A percentile compares a stretch with the other conserved stretches of the same genome.
These are phyloP conservation scores for Stygiomarasmius scandens DNA, from an alignment of 1,284 basidiomycete species.

Conservation along the genomic window DNA sequence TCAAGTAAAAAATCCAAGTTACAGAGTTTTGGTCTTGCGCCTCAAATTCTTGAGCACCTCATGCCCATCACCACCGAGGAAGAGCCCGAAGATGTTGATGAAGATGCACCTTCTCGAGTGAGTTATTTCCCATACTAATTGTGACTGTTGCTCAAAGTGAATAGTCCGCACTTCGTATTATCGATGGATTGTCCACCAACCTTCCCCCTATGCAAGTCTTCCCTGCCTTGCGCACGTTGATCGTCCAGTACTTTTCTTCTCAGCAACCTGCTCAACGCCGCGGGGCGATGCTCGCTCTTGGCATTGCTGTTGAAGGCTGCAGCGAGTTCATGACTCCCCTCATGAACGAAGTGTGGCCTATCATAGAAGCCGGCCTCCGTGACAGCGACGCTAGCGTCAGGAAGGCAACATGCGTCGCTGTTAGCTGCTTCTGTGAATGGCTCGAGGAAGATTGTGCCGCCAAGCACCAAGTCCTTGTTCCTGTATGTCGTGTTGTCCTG, in stretches of 20 bases:
- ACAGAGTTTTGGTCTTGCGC: conserved; percentile 84
- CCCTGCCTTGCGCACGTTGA: conserved; percentile 85
- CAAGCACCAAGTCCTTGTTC: conserved; percentile 86
- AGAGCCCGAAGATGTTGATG: conserved; percentile 78
- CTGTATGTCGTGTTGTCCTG: conserved; percentile 52
- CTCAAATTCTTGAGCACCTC: conserved; percentile 87
- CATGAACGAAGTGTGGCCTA: conserved; percentile 92
- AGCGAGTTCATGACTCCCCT: conserved; percentile 97
- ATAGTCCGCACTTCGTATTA: conserved; percentile 90
- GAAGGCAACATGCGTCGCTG: conserved; percentile 93
- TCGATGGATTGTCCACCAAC: conserved; percentile 92
- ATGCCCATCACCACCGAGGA: conserved; percentile 95
- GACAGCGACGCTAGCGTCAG: conserved; percentile 87
- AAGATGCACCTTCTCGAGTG: conserved; percentile 90
- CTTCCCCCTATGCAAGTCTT: conserved; percentile 97
- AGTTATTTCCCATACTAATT: conserved; percentile 28
- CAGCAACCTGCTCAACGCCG: conserved; percentile 82
- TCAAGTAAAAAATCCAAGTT: conserved; percentile 92
- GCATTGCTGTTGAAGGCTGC: conserved; percentile 96
- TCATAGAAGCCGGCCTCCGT: conserved; percentile 88
- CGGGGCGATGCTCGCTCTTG: conserved; percentile 94
- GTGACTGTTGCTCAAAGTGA: conserved; percentile 11
- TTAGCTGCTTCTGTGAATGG: conserved; percentile 98
- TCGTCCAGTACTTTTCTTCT: conserved; percentile 83
- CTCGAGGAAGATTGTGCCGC: conserved; percentile 91